These are phyloP conservation scores for Globisporangium nunn DNA, from an alignment of 352 stramenopile species.

Conservation along the genomic window DNA sequence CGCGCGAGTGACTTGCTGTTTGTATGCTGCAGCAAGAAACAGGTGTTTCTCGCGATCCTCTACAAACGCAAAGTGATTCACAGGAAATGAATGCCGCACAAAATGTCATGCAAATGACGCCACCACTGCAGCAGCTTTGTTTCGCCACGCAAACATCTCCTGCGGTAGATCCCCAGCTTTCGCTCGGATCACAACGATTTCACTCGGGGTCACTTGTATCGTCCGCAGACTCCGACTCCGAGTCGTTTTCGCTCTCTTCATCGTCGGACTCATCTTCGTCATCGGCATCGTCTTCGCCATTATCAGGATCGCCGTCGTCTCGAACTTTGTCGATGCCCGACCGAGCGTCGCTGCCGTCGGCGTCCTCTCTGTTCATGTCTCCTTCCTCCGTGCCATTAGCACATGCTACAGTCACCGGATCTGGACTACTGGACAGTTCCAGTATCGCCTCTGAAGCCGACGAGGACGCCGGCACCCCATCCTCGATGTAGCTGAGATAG, in stretches of 20 bases:
- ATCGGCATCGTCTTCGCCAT: conserved; percentile 9
- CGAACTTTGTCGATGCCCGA: conserved; percentile 1
- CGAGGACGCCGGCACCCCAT: conserved; percentile 2
- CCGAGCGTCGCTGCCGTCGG: background rate
- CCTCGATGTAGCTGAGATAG: conserved; percentile 56
- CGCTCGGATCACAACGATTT: background rate
- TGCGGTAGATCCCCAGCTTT: too few relatives aligned
- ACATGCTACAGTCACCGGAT: conserved; percentile 2
- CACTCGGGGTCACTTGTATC: conserved; percentile 10
- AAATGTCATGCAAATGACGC: background rate
- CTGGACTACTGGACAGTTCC: background rate
- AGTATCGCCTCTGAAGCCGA: background rate
- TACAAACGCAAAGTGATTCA: background rate
- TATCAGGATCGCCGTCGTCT: conserved; percentile 3
- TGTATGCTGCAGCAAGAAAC: too few relatives aligned
- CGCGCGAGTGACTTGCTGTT: too few relatives aligned
- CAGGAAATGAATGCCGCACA: background rate
- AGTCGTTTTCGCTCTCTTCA: conserved; percentile 13
- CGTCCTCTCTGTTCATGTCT: background rate
- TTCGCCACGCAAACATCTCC: too few relatives aligned
- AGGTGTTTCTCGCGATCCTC: too few relatives aligned
- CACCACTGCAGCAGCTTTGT: too few relatives aligned
- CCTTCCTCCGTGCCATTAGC: conserved; percentile 4
- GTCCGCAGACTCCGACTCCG: conserved; percentile 18
- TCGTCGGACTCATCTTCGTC: conserved; percentile 14